Conservation (phyloP, 768 basidiomycete genomes). For the Fomitopsis pulvina region DNA sequence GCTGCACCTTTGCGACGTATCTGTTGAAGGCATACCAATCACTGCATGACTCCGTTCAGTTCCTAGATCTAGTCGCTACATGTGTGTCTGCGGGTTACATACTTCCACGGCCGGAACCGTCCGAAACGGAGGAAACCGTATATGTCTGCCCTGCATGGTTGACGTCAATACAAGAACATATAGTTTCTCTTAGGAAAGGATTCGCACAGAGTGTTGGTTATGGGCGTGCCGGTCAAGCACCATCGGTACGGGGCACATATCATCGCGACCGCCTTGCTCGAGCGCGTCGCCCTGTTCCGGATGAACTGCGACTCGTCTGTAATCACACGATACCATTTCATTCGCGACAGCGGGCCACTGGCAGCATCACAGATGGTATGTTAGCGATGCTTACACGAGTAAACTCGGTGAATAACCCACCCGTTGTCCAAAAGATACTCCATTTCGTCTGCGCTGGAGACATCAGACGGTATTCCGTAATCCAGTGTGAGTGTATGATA, state of each 20-base stretch:
- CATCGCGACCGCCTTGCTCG: conserved; percentile 52
- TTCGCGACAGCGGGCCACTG: conserved; percentile 57
- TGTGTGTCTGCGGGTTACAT: no score
- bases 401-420: conserved; percentile 21
- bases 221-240: conserved; percentile 74
- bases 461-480: conserved; percentile 35
- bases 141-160: conserved; percentile 47
- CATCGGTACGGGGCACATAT: conserved; percentile 65
- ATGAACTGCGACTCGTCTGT: conserved; percentile 80
- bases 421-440: conserved; percentile 45
- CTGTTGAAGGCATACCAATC: conserved; percentile 65
- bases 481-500: conserved; percentile 67
- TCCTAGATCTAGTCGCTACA: no score
- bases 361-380: neutral
- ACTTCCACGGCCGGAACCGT: conserved; percentile 59
- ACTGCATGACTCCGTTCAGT: conserved; percentile 14
- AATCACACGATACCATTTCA: conserved; percentile 62
- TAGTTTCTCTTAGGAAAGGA: neutral
- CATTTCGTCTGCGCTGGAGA: conserved; percentile 39
- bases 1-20: conserved; percentile 49
- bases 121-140: conserved; percentile 69
- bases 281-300: conserved; percentile 58
- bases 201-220: conserved; percentile 60
- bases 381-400: neutral
- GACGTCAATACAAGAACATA: neutral